phyloP scores from a whole-genome alignment of 1,284 basidiomycete species.

The Ganoderma leucocontextum region DNA sequence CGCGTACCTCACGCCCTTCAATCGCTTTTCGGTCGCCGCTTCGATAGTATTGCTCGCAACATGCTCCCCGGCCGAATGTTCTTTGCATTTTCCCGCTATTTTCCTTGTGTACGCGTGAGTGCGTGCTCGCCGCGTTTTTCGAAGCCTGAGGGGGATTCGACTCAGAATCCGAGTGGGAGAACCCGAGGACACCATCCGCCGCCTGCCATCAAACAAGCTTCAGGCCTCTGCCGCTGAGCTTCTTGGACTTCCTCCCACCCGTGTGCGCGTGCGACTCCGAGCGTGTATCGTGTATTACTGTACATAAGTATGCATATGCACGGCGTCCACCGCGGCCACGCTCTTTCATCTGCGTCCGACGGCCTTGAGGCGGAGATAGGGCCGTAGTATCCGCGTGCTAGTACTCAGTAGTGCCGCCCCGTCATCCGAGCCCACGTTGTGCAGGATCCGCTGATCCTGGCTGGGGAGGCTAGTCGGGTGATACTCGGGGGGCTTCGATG shows the following conservation, averaged over 20 bases:
- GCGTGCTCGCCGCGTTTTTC: constrained; percentile 1
- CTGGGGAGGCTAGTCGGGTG: constrained; percentile 11
- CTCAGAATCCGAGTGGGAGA: constrained; percentile 1
- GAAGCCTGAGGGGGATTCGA: neutral
- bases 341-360: neutral
- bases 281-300: neutral
- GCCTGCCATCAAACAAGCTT: constrained; percentile 18
- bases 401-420: neutral
- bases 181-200: constrained; percentile 1
- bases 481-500: constrained; percentile 12
- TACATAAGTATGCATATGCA: constrained; percentile 1
- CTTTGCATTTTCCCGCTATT: neutral
- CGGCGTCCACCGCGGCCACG: constrained; percentile 2
- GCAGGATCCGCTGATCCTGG: constrained; percentile 3
- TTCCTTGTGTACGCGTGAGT: neutral
- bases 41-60: neutral
- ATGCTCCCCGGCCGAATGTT: neutral
- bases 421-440: neutral
- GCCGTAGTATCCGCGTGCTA: constrained; percentile 18
- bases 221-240: constrained; percentile 13
- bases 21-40: constrained; percentile 15
- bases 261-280: constrained; percentile 1
- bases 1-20: constrained; percentile 2
- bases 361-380: constrained; percentile 31
- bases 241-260: constrained; percentile 5